Conservation (phyloP, 2,329 filamentous ascomycete species). For the Huntiella bhutanensis region DNA sequence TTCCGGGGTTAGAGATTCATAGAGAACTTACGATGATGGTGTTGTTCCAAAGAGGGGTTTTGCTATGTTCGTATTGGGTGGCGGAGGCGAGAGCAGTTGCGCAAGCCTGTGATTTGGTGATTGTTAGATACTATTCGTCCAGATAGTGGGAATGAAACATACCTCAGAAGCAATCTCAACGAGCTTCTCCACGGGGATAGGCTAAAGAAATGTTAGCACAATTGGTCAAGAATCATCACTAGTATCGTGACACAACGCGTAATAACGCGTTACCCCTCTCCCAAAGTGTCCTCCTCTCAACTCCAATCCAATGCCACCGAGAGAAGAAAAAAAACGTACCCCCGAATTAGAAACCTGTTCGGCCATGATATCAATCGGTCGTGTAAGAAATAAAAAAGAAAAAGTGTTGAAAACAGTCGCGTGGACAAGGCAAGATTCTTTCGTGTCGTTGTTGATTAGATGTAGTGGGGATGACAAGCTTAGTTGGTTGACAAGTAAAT, state of each 20-base stretch:
- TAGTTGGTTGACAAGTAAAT: too few relatives aligned
- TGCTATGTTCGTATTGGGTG: conserved; percentile 70
- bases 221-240: too few relatives aligned
- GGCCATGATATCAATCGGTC: too few relatives aligned
- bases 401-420: too few relatives aligned
- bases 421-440: background rate
- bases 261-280: too few relatives aligned
- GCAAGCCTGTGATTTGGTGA: conserved; percentile 45
- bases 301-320: too few relatives aligned
- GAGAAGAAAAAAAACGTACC: too few relatives aligned
- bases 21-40: conserved; percentile 59
- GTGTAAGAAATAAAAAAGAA: too few relatives aligned
- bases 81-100: conserved; percentile 53
- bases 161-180: conserved; percentile 76
- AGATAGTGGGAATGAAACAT: conserved; percentile 19
- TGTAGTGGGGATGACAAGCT: too few relatives aligned
- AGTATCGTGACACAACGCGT: too few relatives aligned
- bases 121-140: background rate
- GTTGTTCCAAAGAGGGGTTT: conserved; percentile 78
- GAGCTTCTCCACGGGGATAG: conserved; percentile 55
- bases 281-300: too few relatives aligned
- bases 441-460: background rate
- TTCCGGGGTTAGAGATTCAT: background rate
- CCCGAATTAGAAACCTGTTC: too few relatives aligned
- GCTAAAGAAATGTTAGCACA: conserved; percentile 28